Evolutionary conservation across 2,329 filamentous ascomycete genomes (phyloP), one percentile per base, ranked within the genome.

Genomic region (Fusarium sp.): DNA sequence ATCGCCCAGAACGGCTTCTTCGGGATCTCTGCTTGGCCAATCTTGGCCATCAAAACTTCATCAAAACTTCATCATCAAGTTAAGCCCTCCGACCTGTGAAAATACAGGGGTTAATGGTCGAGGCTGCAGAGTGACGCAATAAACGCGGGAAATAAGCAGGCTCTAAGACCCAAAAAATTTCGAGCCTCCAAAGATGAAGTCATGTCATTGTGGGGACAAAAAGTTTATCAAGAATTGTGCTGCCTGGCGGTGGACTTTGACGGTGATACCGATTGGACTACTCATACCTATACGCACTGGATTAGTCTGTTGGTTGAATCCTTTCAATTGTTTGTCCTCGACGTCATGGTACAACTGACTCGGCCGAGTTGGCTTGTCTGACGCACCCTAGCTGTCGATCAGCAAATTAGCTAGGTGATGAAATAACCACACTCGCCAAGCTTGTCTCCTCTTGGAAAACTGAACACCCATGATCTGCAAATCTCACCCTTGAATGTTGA

Each of bases 221-320:
- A 15, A 37, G 54, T 55, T 44, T 59, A 20, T 35, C 44, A 67
- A 27, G 55, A 67, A 67, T 67, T 67, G 63, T 67, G 64, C 38
- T 67, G 64, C 64, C 64, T 67, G 27, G 61, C 26, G 41, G 33
- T 56, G 60, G 55, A 60, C n/a, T 33, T 15, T 15, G 5, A 9
- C 41, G 48, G 13, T 26, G 15, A 48, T 14, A 42, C 61, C 45
- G 63, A 66, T 66, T 66, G 63, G 52, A 26, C 41, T 54, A 27
- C 1, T 1, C 10, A 9, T n/a, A 44, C 27, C 35, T 41, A 11
- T 37, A 37, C 13, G 33, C 33, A 33, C 45, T 37, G n/a, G 42
- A 32, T 56, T 20, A 7, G n/a, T 13, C 33, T 17, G 53, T 50
- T 38, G 17, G 60, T 59, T 20, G 26, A 14, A 27, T 44, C 26